Base-by-base conservation (phyloP, 129 eudicot genomes). In the Helianthus tuberosus region DNA sequence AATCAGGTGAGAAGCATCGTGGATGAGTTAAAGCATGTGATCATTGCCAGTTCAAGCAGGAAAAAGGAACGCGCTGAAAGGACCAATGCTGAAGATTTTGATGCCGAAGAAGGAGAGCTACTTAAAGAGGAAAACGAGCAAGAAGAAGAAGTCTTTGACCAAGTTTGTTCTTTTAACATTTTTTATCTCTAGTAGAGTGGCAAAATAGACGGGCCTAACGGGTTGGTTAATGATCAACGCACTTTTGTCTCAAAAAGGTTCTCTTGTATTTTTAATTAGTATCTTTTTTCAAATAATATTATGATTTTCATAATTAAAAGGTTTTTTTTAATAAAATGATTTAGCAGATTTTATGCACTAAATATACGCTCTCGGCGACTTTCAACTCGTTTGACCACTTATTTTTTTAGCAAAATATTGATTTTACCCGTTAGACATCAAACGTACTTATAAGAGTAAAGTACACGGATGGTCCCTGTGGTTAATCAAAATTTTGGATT, bases 141-240 rank as follows among this genome's bases (percentile, higher is more conserved):
- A 81, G 99, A 95, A 84, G 99, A 95, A 85, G 99, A 91, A 83
- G 91, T 95, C 46, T 95, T 95, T 87, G 97, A 95, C 76, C 99
- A 95, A 79, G 99, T 95, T 48, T 43, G 47, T 43, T 43, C 47
- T 43, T 43, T 43, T 43, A 43, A 6, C 10, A 43, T 8, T 43
- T 43, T 43, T 43, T 32, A 32, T 43, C 8, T 52, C 2, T 52
- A 52, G 58, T 52, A 52, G 25, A 15, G 25, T 15, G 58, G 58
- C 58, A 52, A n/a, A 52, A 52, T 52, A 17, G 58, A 52, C 7
- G 9, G 10, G 58, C 58, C 6, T 50, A 5, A 50, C 6, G 16
- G 55, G n/a, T 50, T 52, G 58, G 10, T 52, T 52, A 52, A n/a
- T 52, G 10, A 52, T 7, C 58, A 52, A n/a, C 3, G 57, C 23